Conservation (phyloP, 352 stramenopile species). For the Pythium aquatile region DNA sequence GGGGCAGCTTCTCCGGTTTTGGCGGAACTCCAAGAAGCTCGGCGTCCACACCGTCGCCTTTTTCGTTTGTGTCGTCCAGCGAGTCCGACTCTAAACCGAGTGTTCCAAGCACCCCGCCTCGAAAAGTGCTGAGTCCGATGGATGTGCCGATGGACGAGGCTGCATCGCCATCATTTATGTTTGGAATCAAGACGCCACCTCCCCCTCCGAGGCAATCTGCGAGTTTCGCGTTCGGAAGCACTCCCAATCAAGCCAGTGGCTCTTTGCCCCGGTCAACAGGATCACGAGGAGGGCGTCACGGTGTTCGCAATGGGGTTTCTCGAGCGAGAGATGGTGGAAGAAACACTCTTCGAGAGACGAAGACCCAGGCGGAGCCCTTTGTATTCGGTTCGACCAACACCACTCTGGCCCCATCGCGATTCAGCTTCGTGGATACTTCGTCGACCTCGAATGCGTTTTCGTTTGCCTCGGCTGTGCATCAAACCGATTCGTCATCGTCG, state of each 20-base stretch:
- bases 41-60: slow-evolving; percentile 5
- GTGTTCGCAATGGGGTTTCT: background rate
- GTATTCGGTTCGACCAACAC: background rate
- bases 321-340: background rate
- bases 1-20: slow-evolving; percentile 1
- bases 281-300: background rate
- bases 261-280: background rate
- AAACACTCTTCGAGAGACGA: background rate
- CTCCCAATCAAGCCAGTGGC: background rate
- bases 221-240: slow-evolving; percentile 1
- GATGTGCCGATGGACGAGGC: slow-evolving; percentile 29
- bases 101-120: background rate
- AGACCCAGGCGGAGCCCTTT: background rate
- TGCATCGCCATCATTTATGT: slow-evolving; percentile 4
- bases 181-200: background rate
- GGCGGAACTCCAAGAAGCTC: slow-evolving; percentile 4
- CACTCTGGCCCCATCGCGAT: background rate
- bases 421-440: background rate
- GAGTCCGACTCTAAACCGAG: background rate
- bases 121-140: slow-evolving; percentile 23
- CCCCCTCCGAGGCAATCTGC: background rate
- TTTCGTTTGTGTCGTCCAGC: slow-evolving; percentile 8
- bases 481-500: background rate
- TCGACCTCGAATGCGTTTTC: background rate
- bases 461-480: background rate